Conservation (phyloP, 768 basidiomycete genomes). For the Chalciporus chontae region DNA sequence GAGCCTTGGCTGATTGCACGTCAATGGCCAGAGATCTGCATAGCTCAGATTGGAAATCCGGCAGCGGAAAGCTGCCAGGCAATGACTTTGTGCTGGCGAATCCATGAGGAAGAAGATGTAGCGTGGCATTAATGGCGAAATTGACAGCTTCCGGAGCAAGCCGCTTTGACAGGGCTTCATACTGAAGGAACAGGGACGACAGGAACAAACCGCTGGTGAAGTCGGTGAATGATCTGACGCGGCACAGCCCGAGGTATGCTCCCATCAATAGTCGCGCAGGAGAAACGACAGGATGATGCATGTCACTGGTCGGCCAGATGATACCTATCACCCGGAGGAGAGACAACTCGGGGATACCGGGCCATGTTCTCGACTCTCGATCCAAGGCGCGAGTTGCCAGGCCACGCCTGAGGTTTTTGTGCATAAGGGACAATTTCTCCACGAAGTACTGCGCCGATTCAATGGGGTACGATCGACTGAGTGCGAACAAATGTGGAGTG, state of each 20-base stretch:
- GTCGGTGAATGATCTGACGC: constrained; percentile 72
- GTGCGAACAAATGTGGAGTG: constrained; percentile 72
- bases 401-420: constrained; percentile 88
- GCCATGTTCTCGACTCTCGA: constrained; percentile 77
- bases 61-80: constrained; percentile 70
- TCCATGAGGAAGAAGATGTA: constrained; percentile 68
- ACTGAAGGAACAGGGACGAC: constrained; percentile 81
- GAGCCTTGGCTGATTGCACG: constrained; percentile 37
- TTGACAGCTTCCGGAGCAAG: constrained; percentile 87
- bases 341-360: constrained; percentile 75
- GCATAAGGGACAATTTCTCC: constrained; percentile 82
- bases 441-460: constrained; percentile 76
- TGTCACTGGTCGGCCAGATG: constrained; percentile 93
- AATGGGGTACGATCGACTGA: constrained; percentile 79
- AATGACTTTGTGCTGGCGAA: constrained; percentile 45
- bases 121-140: constrained; percentile 67
- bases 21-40: constrained; percentile 40
- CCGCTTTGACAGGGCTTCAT: constrained; percentile 80
- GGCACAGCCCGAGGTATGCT: constrained; percentile 82
- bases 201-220: constrained; percentile 86
- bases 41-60: constrained; percentile 57
- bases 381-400: constrained; percentile 64
- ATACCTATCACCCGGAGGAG: constrained; percentile 77
- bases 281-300: constrained; percentile 85
- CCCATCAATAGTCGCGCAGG: constrained; percentile 87